Evolutionary conservation across 2,329 filamentous ascomycete genomes (phyloP), one percentile per base, ranked within the genome.

Genomic region (Dactylellina haptotyla): DNA sequence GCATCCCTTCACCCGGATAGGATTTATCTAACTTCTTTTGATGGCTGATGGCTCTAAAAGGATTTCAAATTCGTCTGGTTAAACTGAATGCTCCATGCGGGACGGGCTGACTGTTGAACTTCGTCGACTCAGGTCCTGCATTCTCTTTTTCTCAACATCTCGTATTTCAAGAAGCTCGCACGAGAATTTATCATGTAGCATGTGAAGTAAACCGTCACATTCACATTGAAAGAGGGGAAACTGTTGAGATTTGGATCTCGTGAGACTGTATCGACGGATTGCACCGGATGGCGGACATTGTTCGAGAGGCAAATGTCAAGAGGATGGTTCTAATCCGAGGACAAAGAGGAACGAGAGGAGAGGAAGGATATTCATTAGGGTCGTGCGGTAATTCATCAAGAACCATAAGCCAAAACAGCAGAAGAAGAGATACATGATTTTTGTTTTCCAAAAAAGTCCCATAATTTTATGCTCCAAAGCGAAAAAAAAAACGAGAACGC

Each of bases 401-500:
- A 57, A 26, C n/a, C 34, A 39, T 43, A 43, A 43, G 20, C 32
- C 18, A 57, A 43, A 57, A 43, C 43, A 10, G 34, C 25, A 8
- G 34, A 25, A 25, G 18, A 26, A 39, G 18, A 56, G 26, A 57
- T 18, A 25, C 20, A 57, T 43, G 18, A 54, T 37, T 43, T 57
- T 57, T 41, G 32, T 41, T 23, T 61, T 50, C 43, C 65, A 32
- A 62, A 63, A n/a, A n/a, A n/a, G 50, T 57, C 58, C 48, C 43
- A 25, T 23, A 30, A 54, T 30, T 63, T 43, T 39, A 61, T 61
- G 63, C 53, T 6, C 54, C 53, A 46, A 10, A n/a, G 16, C 18
- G 6, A 41, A 50, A 46, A 37, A 6, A 59, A 50, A 56, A 39
- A 23, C 54, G 8, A 30, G 12, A 72, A 63, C 59, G 59, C 67